A percentile compares a stretch with the other conserved stretches of the same genome.
Conservation (phyloP, 257 asterid genomes). For the Prunella vulgaris region DNA sequence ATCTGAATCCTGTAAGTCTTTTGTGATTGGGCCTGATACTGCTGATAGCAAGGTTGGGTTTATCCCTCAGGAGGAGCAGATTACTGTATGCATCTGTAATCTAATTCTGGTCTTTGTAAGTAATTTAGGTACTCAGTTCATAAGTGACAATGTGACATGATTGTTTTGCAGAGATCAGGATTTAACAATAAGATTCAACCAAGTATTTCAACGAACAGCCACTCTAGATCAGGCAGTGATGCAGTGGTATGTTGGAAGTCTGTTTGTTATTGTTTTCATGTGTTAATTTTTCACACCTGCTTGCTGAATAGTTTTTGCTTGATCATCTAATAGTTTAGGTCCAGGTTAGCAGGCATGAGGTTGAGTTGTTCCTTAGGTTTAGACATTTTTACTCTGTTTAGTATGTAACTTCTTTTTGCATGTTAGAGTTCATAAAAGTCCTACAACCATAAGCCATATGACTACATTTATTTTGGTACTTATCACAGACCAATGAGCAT, state of each 20-base stretch:
- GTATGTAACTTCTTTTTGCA: conserved; percentile 1
- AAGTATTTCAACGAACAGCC: conserved; percentile 22
- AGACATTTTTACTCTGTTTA: neutral
- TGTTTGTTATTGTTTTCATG: neutral
- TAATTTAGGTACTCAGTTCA: neutral
- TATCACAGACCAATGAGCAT: conserved; percentile 43
- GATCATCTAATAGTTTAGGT: conserved; percentile 12
- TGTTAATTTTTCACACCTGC: neutral
- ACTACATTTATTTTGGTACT: conserved; percentile 9
- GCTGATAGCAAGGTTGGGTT: conserved; percentile 36
- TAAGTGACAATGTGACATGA: neutral
- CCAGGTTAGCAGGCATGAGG: neutral
- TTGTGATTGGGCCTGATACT: conserved; percentile 33
- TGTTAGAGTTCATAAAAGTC: neutral
- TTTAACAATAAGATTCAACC: conserved; percentile 19
- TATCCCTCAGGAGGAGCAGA: conserved; percentile 40
- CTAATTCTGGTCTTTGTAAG: neutral
- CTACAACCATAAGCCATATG: neutral
- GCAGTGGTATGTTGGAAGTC: conserved; percentile 26
- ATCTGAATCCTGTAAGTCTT: conserved; percentile 42
- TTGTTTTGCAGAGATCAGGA: conserved; percentile 34
- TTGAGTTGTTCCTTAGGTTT: neutral
- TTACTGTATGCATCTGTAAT: conserved; percentile 17
- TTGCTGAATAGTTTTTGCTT: neutral
- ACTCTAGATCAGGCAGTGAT: conserved; percentile 27